Evolutionary conservation across 2,329 filamentous ascomycete species (phyloP), one percentile per base, ranked within the genome.

Genomic region (Cladosporium sp.): DNA sequence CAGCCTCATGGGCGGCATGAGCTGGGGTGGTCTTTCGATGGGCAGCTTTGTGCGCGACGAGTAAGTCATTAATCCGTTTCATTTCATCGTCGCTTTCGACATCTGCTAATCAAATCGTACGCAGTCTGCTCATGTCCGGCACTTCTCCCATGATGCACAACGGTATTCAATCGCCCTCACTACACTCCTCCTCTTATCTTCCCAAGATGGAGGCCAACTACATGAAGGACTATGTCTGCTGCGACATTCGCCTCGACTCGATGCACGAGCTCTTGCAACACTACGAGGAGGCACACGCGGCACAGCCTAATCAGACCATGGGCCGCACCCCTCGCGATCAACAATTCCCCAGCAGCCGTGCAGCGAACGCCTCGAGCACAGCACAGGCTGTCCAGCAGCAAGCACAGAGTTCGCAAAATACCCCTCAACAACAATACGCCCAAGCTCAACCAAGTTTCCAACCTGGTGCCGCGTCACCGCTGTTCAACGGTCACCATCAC

Each of bases 11-110:
- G 86, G 84, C 56, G 91, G 92, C 61, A 90, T 95, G 84, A 96
- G 91, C 71, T 98, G 92, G 91, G 92, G 92, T 65, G 92, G 91
- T 57, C 83, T 95, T 53, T 97, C 92, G 7, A 88, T 97, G 57
- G 92, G 92, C 55, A 97, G 92, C 65, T 97, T 94, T 77, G 93
- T 98, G 69, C 81, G 88, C 69, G 92, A 98, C 73, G 93, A 98
- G 93, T 98, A 83, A 83, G 92, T 85, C 46, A 13, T 39, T 46
- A 41, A 42, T 38, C n/a, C 18, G 27, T 19, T 18, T 29, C n/a
- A 25, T 49, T 42, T 27, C 22, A 4, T 27, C 9, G 22, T 27
- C 9, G 22, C 29, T 35, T 38, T 22, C 18, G 11, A 41, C 50
- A 53, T 50, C 39, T 43, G 39, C 39, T 51, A 33, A 56, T 50